Evolutionary conservation across 495 filamentous ascomycete genomes (phyloP), one percentile per base, ranked within the genome.

Genomic region (Xylaria bambusicola): DNA sequence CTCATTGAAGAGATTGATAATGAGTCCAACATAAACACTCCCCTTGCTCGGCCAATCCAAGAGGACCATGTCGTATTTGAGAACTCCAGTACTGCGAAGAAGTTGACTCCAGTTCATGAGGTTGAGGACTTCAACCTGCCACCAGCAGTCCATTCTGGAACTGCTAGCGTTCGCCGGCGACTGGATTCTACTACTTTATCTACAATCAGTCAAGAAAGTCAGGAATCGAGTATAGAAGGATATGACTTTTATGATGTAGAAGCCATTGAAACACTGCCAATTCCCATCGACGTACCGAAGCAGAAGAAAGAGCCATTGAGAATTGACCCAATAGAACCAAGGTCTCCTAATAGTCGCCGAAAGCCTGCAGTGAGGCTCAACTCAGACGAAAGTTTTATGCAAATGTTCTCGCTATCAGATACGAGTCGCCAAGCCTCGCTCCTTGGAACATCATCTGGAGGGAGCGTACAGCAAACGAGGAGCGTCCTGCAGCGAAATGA

Each of bases 341-440:
- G 63, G 2, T 70, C 70, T 13, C 70, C 66, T 1, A 66, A 56
- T 15, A 52, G 57, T 20, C 38, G 24, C 29, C 62, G 72, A 17
- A 74, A 78, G 20, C 71, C 74, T 0, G 80, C 85, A 18, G 66
- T 80, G 21, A 81, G 88, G 20, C 86, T 88, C 46, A 86, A 92
- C 61, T 95, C 91, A 1, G 82, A 86, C 21, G 91, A 93, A 60
- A 92, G 89, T 63, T 91, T 91, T 62, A 58, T 63, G 9, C 84
- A 88, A 31, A 84, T 94, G 77, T 91, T 95, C 69, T 92, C 87
- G n/a, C 82, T 86, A 7, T 92, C 90, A 2, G 84, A 85, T 12
- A 83, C 86, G 17, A 86, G 84, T 47, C 65, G 72, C 24, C 79
- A 74, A 18, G 60, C 73, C 36, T 71, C 71, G 0, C 76, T 71